Conservation (phyloP, 257 asterid species). For the Solanum etuberosum region DNA sequence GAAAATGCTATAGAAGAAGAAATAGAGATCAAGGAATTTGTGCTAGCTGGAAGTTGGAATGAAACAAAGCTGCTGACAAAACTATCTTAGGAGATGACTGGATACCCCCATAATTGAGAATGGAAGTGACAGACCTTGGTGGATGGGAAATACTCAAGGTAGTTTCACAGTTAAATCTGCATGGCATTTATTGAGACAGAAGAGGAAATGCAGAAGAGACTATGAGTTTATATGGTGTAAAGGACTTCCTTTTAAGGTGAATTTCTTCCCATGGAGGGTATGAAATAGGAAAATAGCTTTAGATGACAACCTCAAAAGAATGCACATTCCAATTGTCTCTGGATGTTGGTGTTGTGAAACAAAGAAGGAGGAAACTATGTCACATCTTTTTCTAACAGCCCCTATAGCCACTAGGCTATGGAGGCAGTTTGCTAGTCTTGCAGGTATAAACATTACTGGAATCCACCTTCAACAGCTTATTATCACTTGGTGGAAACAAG, state of each 20-base stretch:
- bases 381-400: background rate
- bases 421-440: background rate
- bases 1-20: background rate
- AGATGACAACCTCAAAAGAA: background rate
- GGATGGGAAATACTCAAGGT: background rate
- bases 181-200: background rate
- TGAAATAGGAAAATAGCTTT: background rate
- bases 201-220: background rate
- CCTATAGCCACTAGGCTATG: background rate
- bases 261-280: too few species aligned
- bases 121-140: background rate
- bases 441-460: background rate
- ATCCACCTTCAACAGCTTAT: background rate
- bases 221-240: background rate
- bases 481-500: background rate
- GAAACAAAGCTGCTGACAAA: background rate
- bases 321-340: background rate
- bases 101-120: too few species aligned
- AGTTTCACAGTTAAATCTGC: background rate
- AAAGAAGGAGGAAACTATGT: too few species aligned
- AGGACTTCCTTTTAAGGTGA: background rate
- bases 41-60: background rate
- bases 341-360: background rate
- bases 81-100: background rate
- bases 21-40: too few species aligned